phyloP scores from a whole-genome alignment of 805 yeast species.

The Saccharomycopsis javanensis region DNA sequence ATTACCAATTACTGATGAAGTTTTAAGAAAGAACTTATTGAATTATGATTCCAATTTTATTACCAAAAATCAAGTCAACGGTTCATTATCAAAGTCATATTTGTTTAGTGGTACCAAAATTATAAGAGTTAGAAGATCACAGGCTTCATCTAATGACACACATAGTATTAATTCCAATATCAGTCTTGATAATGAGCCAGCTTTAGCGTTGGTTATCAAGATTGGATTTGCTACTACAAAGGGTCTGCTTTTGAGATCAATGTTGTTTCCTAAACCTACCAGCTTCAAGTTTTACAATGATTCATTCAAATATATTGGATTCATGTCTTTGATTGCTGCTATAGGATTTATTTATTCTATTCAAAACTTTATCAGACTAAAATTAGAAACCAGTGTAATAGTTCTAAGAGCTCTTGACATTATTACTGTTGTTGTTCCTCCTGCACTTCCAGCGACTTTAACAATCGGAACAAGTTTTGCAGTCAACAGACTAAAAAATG shows the following conservation, averaged over 20 bases:
- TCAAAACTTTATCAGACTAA: constrained; percentile 67
- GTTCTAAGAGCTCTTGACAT: constrained; percentile 85
- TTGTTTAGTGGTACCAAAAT: constrained; percentile 85
- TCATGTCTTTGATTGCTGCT: constrained; percentile 79
- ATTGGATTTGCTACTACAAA: constrained; percentile 95
- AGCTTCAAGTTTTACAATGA: constrained; percentile 91
- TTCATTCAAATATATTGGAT: constrained; percentile 92
- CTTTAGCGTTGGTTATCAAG: constrained; percentile 76
- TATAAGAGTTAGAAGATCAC: constrained; percentile 65
- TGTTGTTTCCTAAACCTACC: constrained; percentile 92
- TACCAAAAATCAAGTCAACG: constrained; percentile 42
- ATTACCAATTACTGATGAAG: constrained; percentile 50
- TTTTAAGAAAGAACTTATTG: constrained; percentile 45
- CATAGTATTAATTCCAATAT: not conserved
- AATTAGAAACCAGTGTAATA: constrained; percentile 59
- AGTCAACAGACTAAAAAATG: constrained; percentile 56
- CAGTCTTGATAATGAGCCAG: constrained; percentile 48
- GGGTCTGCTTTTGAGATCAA: constrained; percentile 86
- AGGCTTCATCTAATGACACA: constrained; percentile 24
- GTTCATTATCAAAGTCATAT: constrained; percentile 62
- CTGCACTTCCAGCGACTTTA: constrained; percentile 94
- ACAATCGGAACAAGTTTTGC: constrained; percentile 97
- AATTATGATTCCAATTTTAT: constrained; percentile 33
- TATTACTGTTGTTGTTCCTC: constrained; percentile 95
- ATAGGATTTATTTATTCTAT: constrained; percentile 81